Evolutionary conservation across 345 rosid species (phyloP).

Genomic region (Populus pruinosa): DNA sequence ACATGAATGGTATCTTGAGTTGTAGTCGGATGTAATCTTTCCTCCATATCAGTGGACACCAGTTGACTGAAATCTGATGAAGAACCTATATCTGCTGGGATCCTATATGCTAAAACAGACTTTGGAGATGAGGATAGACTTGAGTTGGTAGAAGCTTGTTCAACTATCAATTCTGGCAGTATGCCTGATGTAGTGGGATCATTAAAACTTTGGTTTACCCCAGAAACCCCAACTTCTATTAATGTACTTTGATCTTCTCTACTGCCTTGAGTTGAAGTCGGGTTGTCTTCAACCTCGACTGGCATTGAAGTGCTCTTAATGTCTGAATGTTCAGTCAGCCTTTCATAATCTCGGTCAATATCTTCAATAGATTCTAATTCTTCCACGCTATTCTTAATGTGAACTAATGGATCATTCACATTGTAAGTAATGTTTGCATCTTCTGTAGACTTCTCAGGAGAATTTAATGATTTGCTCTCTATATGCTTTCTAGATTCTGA

Average conservation of each 20-base stretch:
- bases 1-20: constrained; percentile 20
- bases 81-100: constrained; percentile 13
- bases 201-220: constrained; percentile 14
- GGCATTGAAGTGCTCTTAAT: not conserved
- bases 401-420: constrained; percentile 10
- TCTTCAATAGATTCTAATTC: not conserved
- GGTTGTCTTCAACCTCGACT: constrained; percentile 1
- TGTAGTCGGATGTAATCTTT: constrained; percentile 5
- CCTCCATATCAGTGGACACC: constrained; percentile 24
- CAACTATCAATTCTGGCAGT: constrained; percentile 13
- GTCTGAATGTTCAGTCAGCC: not conserved
- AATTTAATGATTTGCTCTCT: constrained; percentile 10
- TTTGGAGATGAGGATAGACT: constrained; percentile 42
- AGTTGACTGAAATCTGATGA: constrained; percentile 21
- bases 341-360: constrained; percentile 6
- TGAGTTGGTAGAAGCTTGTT: constrained; percentile 24
- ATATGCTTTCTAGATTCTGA: constrained; percentile 20
- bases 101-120: constrained; percentile 40
- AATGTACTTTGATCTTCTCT: constrained; percentile 14
- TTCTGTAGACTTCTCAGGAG: constrained; percentile 27
- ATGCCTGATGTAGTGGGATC: constrained; percentile 12
- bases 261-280: constrained; percentile 3
- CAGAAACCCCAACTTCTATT: constrained; percentile 29
- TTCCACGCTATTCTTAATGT: not conserved
- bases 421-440: constrained; percentile 30